These are phyloP conservation scores for Phlyctochytrium planicorne DNA, from an alignment of 192 early-diverging fungal species.

Conservation along the genomic window DNA sequence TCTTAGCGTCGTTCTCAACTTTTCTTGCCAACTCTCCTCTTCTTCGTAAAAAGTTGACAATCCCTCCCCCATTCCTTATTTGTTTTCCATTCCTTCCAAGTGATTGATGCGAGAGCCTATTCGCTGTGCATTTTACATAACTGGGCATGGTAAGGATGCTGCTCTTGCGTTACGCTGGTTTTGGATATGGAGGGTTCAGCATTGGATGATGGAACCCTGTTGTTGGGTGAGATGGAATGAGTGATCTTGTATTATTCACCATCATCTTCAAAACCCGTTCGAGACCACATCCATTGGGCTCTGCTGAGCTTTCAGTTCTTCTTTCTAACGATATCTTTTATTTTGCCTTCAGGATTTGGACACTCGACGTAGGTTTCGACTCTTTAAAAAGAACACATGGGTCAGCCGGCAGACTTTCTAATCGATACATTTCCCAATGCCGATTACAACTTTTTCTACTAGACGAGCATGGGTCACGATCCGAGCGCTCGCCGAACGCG, in stretches of 20 bases:
- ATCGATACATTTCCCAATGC: too few species aligned
- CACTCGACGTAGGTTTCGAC: conserved; percentile 35
- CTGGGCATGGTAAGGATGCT: conserved; percentile 1
- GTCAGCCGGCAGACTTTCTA: not conserved
- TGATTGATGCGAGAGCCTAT: too few species aligned
- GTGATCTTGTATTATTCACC: too few species aligned
- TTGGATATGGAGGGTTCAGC: not conserved
- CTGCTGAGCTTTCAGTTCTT: not conserved
- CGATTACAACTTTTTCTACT: too few species aligned
- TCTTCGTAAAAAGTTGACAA: not conserved
- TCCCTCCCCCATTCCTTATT: not conserved
- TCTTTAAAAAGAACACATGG: not conserved
- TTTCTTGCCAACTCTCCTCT: too few species aligned
- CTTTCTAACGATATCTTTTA: not conserved
- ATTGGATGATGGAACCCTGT: not conserved
- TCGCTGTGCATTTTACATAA: not conserved
- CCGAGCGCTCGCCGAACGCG: conserved; percentile 26
- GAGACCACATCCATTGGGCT: not conserved
- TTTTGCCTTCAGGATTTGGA: conserved; percentile 22
- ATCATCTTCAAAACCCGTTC: too few species aligned
- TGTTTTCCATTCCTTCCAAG: too few species aligned
- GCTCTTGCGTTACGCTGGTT: not conserved
- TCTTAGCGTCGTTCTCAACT: too few species aligned
- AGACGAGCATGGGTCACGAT: conserved; percentile 34
- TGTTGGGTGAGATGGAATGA: not conserved